Evolutionary conservation across 257 asterid genomes (phyloP).

Genomic region (Ajuga chamaepitys): DNA sequence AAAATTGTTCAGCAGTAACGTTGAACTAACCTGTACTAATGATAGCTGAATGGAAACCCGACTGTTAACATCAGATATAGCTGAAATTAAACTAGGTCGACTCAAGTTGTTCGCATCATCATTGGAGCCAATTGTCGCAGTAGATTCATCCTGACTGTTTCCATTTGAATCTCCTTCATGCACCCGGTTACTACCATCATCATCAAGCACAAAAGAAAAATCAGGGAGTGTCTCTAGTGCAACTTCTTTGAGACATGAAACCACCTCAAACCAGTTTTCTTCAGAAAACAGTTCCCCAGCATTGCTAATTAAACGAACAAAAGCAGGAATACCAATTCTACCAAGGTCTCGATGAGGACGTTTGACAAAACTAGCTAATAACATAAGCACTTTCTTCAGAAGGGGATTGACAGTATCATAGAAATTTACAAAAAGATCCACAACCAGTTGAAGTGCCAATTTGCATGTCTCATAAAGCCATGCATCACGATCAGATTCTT

Average conservation of each 20-base stretch:
- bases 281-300: conserved; percentile 88
- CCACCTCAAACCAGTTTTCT: conserved; percentile 93
- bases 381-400: conserved; percentile 59
- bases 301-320: conserved; percentile 94
- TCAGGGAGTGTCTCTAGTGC: conserved; percentile 74
- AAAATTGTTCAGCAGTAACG: not conserved
- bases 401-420: conserved; percentile 90
- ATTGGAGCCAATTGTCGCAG: conserved; percentile 35
- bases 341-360: conserved; percentile 99
- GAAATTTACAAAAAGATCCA: conserved; percentile 91
- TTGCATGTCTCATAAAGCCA: conserved; percentile 99
- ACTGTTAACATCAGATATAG: conserved; percentile 76
- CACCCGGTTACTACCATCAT: conserved; percentile 40
- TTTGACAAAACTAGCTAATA: conserved; percentile 84
- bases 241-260: conserved; percentile 75
- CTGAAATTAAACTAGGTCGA: conserved; percentile 42
- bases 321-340: conserved; percentile 97
- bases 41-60: conserved; percentile 93
- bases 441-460: conserved; percentile 92
- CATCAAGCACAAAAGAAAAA: conserved; percentile 64
- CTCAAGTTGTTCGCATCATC: conserved; percentile 50
- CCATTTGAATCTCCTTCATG: conserved; percentile 43
- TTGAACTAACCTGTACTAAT: conserved; percentile 71
- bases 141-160: conserved; percentile 45
- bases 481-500: conserved; percentile 82